Evolutionary conservation across 2,329 filamentous ascomycete species (phyloP).

Genomic region (Hawksworthiomyces lignivorus): DNA sequence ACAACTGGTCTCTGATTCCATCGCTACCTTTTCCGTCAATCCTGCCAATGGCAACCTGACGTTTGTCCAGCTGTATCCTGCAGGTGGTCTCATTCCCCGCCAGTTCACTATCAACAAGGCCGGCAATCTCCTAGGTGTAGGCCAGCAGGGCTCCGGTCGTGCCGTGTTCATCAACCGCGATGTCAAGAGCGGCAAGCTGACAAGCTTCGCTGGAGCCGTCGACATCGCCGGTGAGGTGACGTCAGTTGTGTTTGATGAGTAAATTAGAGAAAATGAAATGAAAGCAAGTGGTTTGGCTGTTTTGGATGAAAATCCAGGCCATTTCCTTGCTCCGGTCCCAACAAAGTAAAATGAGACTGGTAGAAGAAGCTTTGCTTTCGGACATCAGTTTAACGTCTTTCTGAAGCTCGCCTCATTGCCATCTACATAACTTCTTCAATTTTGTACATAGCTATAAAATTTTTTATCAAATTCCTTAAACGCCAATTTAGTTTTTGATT

Average conservation of each 20-base stretch:
- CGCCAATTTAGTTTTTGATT: too few relatives aligned
- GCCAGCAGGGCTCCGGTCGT: slow-evolving; percentile 51
- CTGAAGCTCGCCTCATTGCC: too few relatives aligned
- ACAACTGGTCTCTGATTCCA: slow-evolving; percentile 50
- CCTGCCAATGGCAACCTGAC: slow-evolving; percentile 44
- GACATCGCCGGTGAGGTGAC: slow-evolving; percentile 38
- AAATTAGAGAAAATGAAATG: background rate
- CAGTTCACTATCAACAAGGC: slow-evolving; percentile 60
- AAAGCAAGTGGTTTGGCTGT: background rate
- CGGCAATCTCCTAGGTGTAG: slow-evolving; percentile 58
- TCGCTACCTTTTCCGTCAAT: slow-evolving; percentile 55
- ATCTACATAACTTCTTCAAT: too few relatives aligned
- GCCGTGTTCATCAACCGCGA: slow-evolving; percentile 57
- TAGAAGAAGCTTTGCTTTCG: too few relatives aligned
- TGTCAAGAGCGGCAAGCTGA: slow-evolving; percentile 48
- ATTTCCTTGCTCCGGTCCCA: too few relatives aligned
- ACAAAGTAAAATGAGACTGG: too few relatives aligned
- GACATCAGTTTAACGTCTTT: too few relatives aligned
- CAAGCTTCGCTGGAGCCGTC: slow-evolving; percentile 34
- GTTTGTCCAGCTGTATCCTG: slow-evolving; percentile 50
- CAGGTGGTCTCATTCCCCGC: slow-evolving; percentile 58
- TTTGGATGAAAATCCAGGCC: too few relatives aligned
- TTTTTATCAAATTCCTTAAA: too few relatives aligned
- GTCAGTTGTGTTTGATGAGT: slow-evolving; percentile 40
- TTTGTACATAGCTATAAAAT: too few relatives aligned